Percentiles rank a stretch among this genome's conserved stretches.
Conservation (phyloP, 163 green algal genomes). For the Scenedesmus sp. region DNA sequence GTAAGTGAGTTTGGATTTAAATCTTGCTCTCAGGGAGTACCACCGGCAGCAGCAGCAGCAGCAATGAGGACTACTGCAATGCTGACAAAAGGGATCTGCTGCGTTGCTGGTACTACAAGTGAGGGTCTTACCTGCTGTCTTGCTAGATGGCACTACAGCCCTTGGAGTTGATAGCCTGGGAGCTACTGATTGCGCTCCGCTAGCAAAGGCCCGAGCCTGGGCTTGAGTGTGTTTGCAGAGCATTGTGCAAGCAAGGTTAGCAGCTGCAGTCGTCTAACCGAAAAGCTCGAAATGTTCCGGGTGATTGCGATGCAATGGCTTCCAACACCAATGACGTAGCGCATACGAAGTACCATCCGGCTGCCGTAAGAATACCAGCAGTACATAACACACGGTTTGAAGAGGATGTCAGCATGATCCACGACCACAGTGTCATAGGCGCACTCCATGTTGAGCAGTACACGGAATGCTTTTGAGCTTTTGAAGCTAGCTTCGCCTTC, state of each 20-base stretch:
- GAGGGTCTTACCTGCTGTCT: background rate
- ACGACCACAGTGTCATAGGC: background rate
- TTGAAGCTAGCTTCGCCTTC: background rate
- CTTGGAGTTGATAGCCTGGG: background rate
- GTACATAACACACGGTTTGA: conserved; percentile 10
- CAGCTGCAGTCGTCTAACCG: background rate
- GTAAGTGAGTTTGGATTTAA: no score
- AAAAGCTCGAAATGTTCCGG: background rate
- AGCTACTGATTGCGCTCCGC: background rate
- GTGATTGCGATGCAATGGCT: background rate
- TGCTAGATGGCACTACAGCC: background rate
- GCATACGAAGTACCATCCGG: background rate
- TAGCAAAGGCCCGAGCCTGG: background rate
- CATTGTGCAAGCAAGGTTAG: background rate
- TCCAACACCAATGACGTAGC: background rate
- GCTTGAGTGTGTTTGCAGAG: conserved; percentile 25
- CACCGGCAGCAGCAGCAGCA: background rate
- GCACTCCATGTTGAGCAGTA: background rate
- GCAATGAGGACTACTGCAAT: no score
- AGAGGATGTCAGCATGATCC: background rate
- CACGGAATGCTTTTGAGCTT: background rate
- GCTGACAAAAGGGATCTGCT: background rate
- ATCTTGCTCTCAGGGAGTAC: no score
- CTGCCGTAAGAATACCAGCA: conserved; percentile 9
- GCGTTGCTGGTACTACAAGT: background rate